phyloP scores from a whole-genome alignment of 2,329 filamentous ascomycete species.

The Colletotrichum gigasporum region DNA sequence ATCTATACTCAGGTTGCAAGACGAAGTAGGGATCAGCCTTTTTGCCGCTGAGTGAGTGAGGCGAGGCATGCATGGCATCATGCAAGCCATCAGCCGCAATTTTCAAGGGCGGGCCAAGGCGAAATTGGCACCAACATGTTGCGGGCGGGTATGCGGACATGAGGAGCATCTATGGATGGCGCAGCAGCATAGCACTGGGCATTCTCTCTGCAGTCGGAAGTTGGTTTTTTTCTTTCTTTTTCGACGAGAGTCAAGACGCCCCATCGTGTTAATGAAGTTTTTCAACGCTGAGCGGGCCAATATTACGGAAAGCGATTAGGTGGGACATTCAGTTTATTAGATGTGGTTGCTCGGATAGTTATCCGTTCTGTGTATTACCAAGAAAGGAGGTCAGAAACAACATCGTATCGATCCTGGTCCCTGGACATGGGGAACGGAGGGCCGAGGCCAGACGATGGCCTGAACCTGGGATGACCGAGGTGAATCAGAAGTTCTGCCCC shows the following conservation, averaged over 20 bases:
- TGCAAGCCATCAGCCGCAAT: slow-evolving; percentile 9
- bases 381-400: background rate
- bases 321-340: no score
- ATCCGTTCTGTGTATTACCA: background rate
- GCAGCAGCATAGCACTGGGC: background rate
- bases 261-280: background rate
- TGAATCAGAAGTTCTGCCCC: background rate
- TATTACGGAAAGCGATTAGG: no score
- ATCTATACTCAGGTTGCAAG: no score
- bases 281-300: background rate
- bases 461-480: slow-evolving; percentile 3
- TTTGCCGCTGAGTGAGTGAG: background rate
- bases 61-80: slow-evolving; percentile 3
- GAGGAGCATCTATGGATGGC: background rate
- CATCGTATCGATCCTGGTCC: slow-evolving; percentile 18
- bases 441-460: slow-evolving; percentile 6
- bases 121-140: background rate
- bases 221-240: background rate
- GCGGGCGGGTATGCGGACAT: no score
- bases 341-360: no score
- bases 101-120: background rate
- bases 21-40: no score
- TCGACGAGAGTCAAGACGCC: background rate
- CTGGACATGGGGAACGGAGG: background rate
- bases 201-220: background rate